Conservation (phyloP, 805 yeast genomes). For the Kuraishia hungarica region DNA sequence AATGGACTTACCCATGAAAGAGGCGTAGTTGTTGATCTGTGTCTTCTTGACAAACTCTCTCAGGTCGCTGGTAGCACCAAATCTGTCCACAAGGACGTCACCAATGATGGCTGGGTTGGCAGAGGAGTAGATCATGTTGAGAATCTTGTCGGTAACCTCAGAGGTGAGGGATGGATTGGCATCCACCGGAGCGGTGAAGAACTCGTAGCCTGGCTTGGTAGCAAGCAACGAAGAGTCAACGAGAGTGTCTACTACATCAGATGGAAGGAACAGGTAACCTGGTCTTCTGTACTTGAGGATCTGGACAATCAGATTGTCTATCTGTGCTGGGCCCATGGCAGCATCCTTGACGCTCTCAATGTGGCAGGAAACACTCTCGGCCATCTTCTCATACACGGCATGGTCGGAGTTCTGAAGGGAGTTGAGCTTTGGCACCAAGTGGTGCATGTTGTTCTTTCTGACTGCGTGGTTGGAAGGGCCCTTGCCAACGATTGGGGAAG, state of each 20-base stretch:
- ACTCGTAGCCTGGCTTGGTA: conserved; percentile 7
- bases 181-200: conserved; percentile 15
- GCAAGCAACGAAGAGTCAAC: conserved; percentile 26
- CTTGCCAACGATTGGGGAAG: conserved; percentile 17
- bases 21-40: conserved; percentile 46
- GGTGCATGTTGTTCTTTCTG: conserved; percentile 37
- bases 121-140: conserved; percentile 42
- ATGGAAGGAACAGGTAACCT: conserved; percentile 74
- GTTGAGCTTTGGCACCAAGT: conserved; percentile 45
- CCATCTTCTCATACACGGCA: conserved; percentile 55
- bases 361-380: conserved; percentile 45
- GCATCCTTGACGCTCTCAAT: conserved; percentile 40
- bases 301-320: conserved; percentile 56
- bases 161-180: conserved; percentile 17
- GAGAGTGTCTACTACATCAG: conserved; percentile 46
- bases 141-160: conserved; percentile 33
- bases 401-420: conserved; percentile 53
- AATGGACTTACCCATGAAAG: conserved; percentile 64
- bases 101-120: conserved; percentile 58
- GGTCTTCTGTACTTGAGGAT: conserved; percentile 61
- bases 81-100: conserved; percentile 65
- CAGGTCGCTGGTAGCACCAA: conserved; percentile 33
- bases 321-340: conserved; percentile 41
- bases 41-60: conserved; percentile 41
- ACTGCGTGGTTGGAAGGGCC: background rate